phyloP scores from a whole-genome alignment of 257 asterid species.

The Gardenia jasminoides region DNA sequence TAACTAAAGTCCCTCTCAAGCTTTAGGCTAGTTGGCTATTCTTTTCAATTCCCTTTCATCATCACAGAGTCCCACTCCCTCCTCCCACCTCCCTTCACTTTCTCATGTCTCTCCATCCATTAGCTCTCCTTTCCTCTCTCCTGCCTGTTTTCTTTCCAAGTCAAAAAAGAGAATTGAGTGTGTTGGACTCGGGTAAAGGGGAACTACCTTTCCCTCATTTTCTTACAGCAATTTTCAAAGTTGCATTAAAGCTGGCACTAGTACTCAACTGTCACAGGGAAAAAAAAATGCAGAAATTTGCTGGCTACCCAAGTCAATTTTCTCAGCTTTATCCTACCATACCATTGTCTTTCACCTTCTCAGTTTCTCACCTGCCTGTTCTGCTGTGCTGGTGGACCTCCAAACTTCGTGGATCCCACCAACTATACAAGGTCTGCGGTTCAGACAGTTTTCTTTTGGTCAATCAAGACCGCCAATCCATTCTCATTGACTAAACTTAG shows the following conservation, averaged over 20 bases:
- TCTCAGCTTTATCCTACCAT: not conserved
- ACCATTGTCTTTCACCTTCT: not conserved
- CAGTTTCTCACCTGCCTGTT: constrained; percentile 1
- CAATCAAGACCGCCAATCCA: constrained; percentile 8
- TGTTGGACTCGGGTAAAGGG: constrained; percentile 15
- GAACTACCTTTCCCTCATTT: constrained; percentile 20
- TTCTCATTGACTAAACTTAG: constrained; percentile 13
- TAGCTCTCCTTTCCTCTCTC: not conserved
- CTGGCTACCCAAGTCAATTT: not conserved
- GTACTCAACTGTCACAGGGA: no score
- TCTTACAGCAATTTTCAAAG: constrained; percentile 22
- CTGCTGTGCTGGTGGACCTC: constrained; percentile 8
- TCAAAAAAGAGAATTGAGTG: constrained; percentile 26
- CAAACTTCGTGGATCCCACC: constrained; percentile 12
- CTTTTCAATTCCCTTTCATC: constrained; percentile 23
- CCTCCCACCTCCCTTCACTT: constrained; percentile 29
- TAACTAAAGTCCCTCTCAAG: not conserved
- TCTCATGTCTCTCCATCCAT: constrained; percentile 35
- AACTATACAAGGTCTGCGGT: constrained; percentile 10
- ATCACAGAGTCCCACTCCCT: constrained; percentile 37
- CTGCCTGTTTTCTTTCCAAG: not conserved
- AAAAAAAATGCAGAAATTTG: constrained; percentile 2
- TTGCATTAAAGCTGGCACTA: constrained; percentile 30
- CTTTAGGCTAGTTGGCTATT: not conserved
- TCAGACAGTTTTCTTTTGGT: not conserved